These are phyloP conservation scores for Ascochyta koolunga DNA, from an alignment of 2,329 filamentous ascomycete genomes.

Conservation along the genomic window DNA sequence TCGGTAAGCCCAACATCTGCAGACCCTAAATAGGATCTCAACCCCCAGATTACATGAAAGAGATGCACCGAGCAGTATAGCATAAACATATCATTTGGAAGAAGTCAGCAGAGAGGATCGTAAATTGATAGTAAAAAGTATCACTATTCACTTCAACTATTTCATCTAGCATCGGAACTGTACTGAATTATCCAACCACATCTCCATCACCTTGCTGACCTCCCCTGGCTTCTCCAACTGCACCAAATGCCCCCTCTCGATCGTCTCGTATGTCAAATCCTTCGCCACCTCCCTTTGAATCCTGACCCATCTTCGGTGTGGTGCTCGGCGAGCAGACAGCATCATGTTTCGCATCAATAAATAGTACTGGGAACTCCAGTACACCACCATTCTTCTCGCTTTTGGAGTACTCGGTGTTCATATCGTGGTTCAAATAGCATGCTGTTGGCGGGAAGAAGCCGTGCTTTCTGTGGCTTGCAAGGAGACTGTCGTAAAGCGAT, in stretches of 20 bases:
- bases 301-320: conserved; percentile 42
- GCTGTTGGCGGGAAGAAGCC: conserved; percentile 50
- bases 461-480: conserved; percentile 48
- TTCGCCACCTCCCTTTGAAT: conserved; percentile 43
- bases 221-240: conserved; percentile 36
- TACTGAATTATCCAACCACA: conserved; percentile 27
- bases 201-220: conserved; percentile 29
- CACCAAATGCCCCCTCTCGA: conserved; percentile 46
- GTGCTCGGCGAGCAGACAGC: conserved; percentile 38
- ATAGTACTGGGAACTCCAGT: conserved; percentile 47
- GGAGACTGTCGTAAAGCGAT: conserved; percentile 33
- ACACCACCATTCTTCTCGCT: conserved; percentile 45
- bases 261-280: conserved; percentile 53
- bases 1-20: too few relatives aligned
- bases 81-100: too few relatives aligned
- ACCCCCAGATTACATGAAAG: too few relatives aligned
- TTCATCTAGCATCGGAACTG: conserved; percentile 4
- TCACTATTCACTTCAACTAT: not conserved
- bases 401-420: conserved; percentile 51
- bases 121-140: too few relatives aligned
- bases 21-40: too few relatives aligned
- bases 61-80: too few relatives aligned
- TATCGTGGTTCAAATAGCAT: conserved; percentile 54
- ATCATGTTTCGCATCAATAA: conserved; percentile 50
- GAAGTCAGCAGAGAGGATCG: too few relatives aligned